These are phyloP conservation scores for Leishmania aethiopica DNA, from an alignment of 208 protist genomes.

Conservation along the genomic window DNA sequence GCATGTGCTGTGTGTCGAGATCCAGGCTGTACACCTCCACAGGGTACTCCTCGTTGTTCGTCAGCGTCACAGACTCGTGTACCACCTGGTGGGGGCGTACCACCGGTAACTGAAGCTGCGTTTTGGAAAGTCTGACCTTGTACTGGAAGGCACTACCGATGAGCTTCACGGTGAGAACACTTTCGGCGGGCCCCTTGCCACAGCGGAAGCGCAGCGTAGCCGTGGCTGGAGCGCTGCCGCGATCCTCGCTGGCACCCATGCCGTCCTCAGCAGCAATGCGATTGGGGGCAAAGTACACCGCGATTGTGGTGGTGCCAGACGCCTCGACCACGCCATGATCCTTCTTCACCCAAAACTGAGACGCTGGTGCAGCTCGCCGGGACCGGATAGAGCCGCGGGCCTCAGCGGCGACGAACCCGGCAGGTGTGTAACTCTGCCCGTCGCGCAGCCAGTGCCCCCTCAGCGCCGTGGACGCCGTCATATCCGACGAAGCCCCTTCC, in stretches of 20 bases:
- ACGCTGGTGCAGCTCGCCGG: neutral
- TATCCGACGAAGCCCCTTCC: constrained; percentile 27
- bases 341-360: constrained; percentile 76
- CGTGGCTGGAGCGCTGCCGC: neutral
- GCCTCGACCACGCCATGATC: constrained; percentile 74
- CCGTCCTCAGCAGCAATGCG: neutral
- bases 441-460: neutral
- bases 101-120: constrained; percentile 64
- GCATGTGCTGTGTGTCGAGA: constrained; percentile 69
- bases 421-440: too few species aligned
- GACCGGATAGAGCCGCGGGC: neutral
- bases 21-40: constrained; percentile 92
- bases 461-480: neutral
- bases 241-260: neutral
- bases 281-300: constrained; percentile 68
- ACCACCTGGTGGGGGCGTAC: constrained; percentile 74
- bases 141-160: constrained; percentile 37
- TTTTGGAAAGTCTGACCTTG: constrained; percentile 49
- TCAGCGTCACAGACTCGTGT: constrained; percentile 68
- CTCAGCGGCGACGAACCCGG: neutral
- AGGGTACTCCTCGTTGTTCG: constrained; percentile 80
- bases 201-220: constrained; percentile 61
- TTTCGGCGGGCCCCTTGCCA: constrained; percentile 47
- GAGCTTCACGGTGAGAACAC: constrained; percentile 53
- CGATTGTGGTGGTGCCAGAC: constrained; percentile 50